Conservation (phyloP, 768 basidiomycete species). For the Kockovaella imperatae region DNA sequence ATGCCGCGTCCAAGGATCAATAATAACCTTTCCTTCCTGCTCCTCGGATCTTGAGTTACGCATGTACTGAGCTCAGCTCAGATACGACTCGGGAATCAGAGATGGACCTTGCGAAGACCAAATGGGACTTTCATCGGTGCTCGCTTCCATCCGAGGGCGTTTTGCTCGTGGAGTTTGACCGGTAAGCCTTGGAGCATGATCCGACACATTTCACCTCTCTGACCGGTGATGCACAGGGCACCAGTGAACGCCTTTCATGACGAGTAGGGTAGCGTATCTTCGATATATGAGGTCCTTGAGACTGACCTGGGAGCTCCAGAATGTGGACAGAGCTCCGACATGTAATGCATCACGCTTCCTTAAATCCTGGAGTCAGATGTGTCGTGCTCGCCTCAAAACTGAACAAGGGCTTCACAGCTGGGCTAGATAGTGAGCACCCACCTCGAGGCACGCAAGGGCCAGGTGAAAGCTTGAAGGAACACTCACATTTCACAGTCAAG, state of each 20-base stretch:
- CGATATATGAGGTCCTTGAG: neutral
- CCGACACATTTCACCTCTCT: neutral
- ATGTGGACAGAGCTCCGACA: slow-evolving; percentile 65
- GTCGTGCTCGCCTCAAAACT: slow-evolving; percentile 65
- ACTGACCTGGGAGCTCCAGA: slow-evolving; percentile 43
- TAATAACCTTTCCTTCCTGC: too few species aligned
- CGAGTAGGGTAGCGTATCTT: slow-evolving; percentile 20
- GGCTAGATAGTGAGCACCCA: slow-evolving; percentile 60
- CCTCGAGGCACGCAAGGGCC: neutral
- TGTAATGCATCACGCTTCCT: slow-evolving; percentile 54
- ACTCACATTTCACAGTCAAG: neutral
- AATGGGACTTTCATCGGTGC: slow-evolving; percentile 19
- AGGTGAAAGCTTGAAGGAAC: too few species aligned
- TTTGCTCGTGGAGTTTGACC: slow-evolving; percentile 27
- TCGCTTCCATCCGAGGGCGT: slow-evolving; percentile 17
- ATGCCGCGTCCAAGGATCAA: too few species aligned
- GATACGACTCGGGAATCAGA: neutral
- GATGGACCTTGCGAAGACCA: slow-evolving; percentile 8
- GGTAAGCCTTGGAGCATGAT: slow-evolving; percentile 13
- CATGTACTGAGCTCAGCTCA: too few species aligned
- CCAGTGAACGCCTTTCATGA: slow-evolving; percentile 44
- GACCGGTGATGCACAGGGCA: slow-evolving; percentile 16
- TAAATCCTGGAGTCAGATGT: slow-evolving; percentile 57
- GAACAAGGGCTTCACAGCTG: slow-evolving; percentile 72
- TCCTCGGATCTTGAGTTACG: too few species aligned